Evolutionary conservation across 1,284 basidiomycete species (phyloP), one percentile per base, ranked within the genome.

Genomic region (Earliella scabrosa): DNA sequence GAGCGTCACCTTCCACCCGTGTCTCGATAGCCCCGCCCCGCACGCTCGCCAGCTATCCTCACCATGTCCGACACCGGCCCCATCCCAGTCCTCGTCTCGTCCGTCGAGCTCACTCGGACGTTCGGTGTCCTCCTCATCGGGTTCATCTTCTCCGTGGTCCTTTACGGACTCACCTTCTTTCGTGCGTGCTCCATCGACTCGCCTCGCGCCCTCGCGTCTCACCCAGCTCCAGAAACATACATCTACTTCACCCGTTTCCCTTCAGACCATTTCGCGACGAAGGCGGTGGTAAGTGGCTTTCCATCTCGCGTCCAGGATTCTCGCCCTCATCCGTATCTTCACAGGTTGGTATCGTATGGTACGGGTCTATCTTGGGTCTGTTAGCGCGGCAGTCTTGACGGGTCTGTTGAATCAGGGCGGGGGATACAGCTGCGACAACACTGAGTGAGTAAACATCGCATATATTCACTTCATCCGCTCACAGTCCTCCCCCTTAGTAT

Each of bases 101-200:
- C 54, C 2, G 21, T 53, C 6, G 65, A 67, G 46, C 63, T 67
- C 31, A 61, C 63, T 31, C 39, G 67, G 52, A 78, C 75, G 9
- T 65, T 78, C 39, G 66, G 70, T 34, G 67, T 72, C 14, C 61
- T 77, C 23, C 72, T 77, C 52, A 43, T 73, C 26, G 75, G 74
- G 16, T 77, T 76, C 56, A 69, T 76, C 34, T 63, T 68, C 21
- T 63, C 75, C 5, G 73, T 69, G 10, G 65, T 72, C 4, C 65
- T 77, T 27, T 77, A 78, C 47, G 76, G 75, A 11, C 66, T 77
- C 47, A 76, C 75, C 14, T 77, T 78, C 64, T 77, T 77, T 65
- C 77, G 77, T 76, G 52, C 20, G 76, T 70, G 36, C 10, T 2
- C 13, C 23, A 3, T 2, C 11, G 5, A 10, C 3, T 6, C 23